phyloP scores from a whole-genome alignment of 108 stramenopile species.

The Fistulifera pelliculosa region DNA sequence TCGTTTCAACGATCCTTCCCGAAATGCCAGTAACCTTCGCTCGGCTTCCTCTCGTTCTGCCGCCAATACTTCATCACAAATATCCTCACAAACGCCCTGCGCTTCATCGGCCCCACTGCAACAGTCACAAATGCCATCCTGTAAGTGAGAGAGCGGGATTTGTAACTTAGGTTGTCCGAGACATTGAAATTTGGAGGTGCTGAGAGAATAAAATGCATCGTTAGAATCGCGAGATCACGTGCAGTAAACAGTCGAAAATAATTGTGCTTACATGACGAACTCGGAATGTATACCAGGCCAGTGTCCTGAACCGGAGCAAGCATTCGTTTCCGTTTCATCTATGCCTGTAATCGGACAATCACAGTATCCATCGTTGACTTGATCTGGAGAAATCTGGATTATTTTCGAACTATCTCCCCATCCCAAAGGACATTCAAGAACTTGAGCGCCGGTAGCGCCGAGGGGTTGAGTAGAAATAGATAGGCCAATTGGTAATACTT shows the following conservation, averaged over 20 bases:
- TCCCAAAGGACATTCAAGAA: slow-evolving; percentile 17
- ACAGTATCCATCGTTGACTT: slow-evolving; percentile 72
- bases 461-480: too few relatives aligned
- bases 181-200: slow-evolving; percentile 26
- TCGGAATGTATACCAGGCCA: slow-evolving; percentile 38
- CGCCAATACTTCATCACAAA: slow-evolving; percentile 46
- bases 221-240: too few relatives aligned
- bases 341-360: slow-evolving; percentile 61
- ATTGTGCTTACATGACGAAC: background rate
- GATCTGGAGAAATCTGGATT: slow-evolving; percentile 20
- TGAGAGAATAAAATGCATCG: background rate
- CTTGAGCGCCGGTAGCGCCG: background rate
- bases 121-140: slow-evolving; percentile 82
- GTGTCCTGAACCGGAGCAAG: slow-evolving; percentile 50
- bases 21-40: slow-evolving; percentile 23
- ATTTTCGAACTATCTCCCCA: slow-evolving; percentile 1
- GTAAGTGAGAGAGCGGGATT: slow-evolving; percentile 44
- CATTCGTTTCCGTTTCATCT: slow-evolving; percentile 61
- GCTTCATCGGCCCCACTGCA: slow-evolving; percentile 69
- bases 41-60: slow-evolving; percentile 29
- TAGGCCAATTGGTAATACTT: too few relatives aligned
- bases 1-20: slow-evolving; percentile 32
- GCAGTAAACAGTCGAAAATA: background rate
- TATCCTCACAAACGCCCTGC: slow-evolving; percentile 31
- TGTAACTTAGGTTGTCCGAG: slow-evolving; percentile 47